Evolutionary conservation across 352 stramenopile genomes (phyloP).

Genomic region (Phytophthora pinifolia): DNA sequence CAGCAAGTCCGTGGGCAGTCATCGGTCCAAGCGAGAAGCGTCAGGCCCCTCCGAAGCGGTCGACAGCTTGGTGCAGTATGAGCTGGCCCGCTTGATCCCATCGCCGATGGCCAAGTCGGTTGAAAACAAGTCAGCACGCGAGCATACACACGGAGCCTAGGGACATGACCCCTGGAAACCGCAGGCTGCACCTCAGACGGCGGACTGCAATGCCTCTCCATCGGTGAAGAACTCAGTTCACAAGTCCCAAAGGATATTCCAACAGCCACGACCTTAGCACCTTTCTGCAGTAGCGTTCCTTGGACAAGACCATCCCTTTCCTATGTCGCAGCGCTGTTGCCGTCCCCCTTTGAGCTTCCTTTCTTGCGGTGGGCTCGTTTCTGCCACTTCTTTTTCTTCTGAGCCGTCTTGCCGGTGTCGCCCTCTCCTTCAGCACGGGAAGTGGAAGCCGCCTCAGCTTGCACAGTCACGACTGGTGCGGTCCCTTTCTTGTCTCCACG

Average conservation of each 20-base stretch:
- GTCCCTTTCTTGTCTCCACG: slow-evolving; percentile 16
- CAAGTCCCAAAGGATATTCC: slow-evolving; percentile 6
- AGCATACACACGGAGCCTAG: not conserved
- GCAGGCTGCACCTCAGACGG: too few species aligned
- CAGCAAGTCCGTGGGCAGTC: slow-evolving; percentile 1
- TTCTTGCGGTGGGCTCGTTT: slow-evolving; percentile 19
- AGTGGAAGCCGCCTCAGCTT: slow-evolving; percentile 5
- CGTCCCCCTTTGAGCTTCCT: slow-evolving; percentile 13
- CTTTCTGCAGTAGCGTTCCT: not conserved
- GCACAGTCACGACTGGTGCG: not conserved
- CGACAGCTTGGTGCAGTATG: slow-evolving; percentile 11
- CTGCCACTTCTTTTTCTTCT: slow-evolving; percentile 34
- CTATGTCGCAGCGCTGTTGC: slow-evolving; percentile 10
- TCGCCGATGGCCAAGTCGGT: slow-evolving; percentile 7
- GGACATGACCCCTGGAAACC: slow-evolving; percentile 3
- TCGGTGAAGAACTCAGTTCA: not conserved
- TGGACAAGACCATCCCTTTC: slow-evolving; percentile 4
- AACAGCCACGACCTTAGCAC: not conserved
- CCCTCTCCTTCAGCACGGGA: slow-evolving; percentile 8
- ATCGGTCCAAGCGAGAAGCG: slow-evolving; percentile 11
- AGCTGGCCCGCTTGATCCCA: slow-evolving; percentile 6
- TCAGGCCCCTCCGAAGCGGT: slow-evolving; percentile 3
- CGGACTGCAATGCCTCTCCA: too few species aligned
- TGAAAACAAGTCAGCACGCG: slow-evolving; percentile 5
- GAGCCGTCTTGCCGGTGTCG: slow-evolving; percentile 11